These are phyloP conservation scores for Eucalyptus sp. DNA, from an alignment of 345 rosid genomes.

Conservation along the genomic window DNA sequence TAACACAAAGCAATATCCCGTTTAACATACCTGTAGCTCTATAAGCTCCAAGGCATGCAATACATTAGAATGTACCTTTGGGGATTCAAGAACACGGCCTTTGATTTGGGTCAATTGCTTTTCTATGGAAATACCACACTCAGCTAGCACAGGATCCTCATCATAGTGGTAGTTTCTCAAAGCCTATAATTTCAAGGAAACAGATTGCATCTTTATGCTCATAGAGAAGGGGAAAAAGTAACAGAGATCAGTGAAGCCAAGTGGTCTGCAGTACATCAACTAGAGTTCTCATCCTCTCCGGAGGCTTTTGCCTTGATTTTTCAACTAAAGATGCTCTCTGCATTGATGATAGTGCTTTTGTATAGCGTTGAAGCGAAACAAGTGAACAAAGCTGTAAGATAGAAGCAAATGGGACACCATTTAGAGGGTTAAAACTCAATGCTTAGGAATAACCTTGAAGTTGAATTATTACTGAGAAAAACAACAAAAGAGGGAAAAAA, in stretches of 20 bases:
- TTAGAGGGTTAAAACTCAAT: not conserved
- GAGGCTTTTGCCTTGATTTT: slow-evolving; percentile 78
- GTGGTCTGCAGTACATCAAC: slow-evolving; percentile 28
- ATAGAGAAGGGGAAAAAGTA: slow-evolving; percentile 1
- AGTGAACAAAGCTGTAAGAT: slow-evolving; percentile 62
- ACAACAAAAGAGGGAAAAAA: not conserved
- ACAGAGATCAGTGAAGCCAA: not conserved
- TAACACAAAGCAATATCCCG: not conserved
- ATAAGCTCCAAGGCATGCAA: not conserved
- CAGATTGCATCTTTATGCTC: not conserved
- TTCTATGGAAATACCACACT: slow-evolving; percentile 60
- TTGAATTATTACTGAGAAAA: not conserved
- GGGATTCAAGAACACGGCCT: slow-evolving; percentile 78
- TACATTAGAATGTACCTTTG: slow-evolving; percentile 45
- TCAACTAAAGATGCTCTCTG: slow-evolving; percentile 71
- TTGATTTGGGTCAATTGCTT: slow-evolving; percentile 51
- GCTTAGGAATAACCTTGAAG: not conserved
- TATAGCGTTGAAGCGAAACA: slow-evolving; percentile 78
- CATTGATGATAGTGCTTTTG: slow-evolving; percentile 47
- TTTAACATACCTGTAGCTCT: not conserved
- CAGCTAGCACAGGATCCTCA: slow-evolving; percentile 47
- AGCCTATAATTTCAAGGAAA: slow-evolving; percentile 29
- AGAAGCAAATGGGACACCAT: not conserved
- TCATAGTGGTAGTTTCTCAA: slow-evolving; percentile 30
- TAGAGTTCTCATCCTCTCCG: slow-evolving; percentile 48